Evolutionary conservation across 2,329 filamentous ascomycete genomes (phyloP), one percentile per base, ranked within the genome.

Genomic region (Calonectria ilicicola): DNA sequence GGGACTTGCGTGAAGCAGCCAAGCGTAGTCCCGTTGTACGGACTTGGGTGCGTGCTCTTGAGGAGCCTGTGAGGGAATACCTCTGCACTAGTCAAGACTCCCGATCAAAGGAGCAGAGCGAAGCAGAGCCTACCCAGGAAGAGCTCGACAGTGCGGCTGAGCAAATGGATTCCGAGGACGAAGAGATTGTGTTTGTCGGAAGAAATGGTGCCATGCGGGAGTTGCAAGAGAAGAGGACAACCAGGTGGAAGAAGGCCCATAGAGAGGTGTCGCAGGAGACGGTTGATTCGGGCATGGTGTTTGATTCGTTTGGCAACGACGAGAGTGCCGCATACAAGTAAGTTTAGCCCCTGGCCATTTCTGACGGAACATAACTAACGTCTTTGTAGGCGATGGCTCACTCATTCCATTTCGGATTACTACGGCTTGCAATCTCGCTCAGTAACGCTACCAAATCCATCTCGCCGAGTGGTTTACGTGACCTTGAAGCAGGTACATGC

Each of bases 121-220:
- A 80, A 14, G 73, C 75, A 7, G 72, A 47, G 1, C 29, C 42
- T 32, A 66, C 53, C 15, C 66, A 72, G 5, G 80, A 81, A 21
- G 77, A 80, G 5, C 58, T 70, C 32, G 78, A 80, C 40, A 81
- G 80, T 60, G 82, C 81, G 7, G 82, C 78, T 21, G 84, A 85
- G 32, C 85, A 87, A 60, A 84, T 86, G 68, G 89, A 90, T 75
- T 84, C 82, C 1, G 82, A 84, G 35, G 95, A 97, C 74, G 95
- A 98, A 74, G 95, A 98, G 85, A 95, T 98, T 76, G 95, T 98
- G 14, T 98, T 98, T 82, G 92, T 97, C 6, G 96, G 94, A 1
- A 86, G 79, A 82, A 92, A 85, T 89, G 93, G 92, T 82, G 90
- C 84, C 83, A 94, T 86, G 85, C 86, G 83, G 17, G 82, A 80